phyloP scores from a whole-genome alignment of 306 rosid genomes.

The Sechiopsis laciniata region DNA sequence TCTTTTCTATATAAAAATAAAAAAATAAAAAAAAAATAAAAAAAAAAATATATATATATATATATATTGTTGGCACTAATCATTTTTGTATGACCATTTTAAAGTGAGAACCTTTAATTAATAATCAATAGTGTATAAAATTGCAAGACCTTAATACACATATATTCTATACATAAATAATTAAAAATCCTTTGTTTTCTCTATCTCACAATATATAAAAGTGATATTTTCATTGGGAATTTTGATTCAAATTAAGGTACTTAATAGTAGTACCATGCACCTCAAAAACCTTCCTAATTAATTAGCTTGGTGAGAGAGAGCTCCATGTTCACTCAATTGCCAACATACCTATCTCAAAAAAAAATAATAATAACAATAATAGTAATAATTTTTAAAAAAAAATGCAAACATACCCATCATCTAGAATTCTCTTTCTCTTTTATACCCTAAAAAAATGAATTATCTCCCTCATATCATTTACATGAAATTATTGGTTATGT shows the following conservation, averaged over 20 bases:
- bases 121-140: no score
- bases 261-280: slow-evolving; percentile 11
- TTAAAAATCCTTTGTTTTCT: neutral
- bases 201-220: neutral
- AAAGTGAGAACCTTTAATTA: no score
- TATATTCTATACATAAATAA: neutral
- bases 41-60: no score
- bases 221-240: neutral
- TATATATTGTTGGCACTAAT: no score
- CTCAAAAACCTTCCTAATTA: neutral
- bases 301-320: slow-evolving; percentile 7
- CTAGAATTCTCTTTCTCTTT: neutral
- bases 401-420: neutral
- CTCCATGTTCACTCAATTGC: slow-evolving; percentile 19
- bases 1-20: no score
- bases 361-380: no score
- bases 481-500: neutral
- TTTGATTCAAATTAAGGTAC: neutral
- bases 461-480: neutral
- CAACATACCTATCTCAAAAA: neutral
- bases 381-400: no score
- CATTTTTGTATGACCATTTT: no score
- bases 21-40: no score
- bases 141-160: neutral
- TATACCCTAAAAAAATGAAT: neutral